Conservation (phyloP, 176 grass and related monocot species). For the Oryza meyeriana region DNA sequence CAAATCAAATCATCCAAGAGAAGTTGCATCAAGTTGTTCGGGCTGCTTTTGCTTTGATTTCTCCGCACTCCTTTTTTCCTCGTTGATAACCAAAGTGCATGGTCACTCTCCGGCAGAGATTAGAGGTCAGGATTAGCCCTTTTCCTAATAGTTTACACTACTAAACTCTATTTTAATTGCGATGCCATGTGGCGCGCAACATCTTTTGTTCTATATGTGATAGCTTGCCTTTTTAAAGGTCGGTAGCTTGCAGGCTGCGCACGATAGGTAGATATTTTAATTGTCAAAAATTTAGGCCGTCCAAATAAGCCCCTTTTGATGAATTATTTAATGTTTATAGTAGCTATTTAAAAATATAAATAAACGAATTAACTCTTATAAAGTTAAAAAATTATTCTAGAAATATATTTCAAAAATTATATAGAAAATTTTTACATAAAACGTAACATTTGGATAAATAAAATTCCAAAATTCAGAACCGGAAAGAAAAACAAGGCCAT, state of each 20-base stretch:
- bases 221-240: not conserved
- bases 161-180: not conserved
- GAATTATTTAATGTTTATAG: too few relatives aligned
- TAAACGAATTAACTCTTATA: too few relatives aligned
- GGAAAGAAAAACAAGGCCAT: too few relatives aligned
- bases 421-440: too few relatives aligned
- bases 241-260: not conserved
- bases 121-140: too few relatives aligned
- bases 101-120: not conserved
- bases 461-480: too few relatives aligned
- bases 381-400: too few relatives aligned
- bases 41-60: not conserved
- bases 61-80: not conserved
- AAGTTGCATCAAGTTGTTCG: not conserved
- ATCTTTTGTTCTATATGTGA: not conserved
- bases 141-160: too few relatives aligned
- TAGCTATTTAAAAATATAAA: too few relatives aligned
- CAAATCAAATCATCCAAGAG: not conserved
- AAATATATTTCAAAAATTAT: too few relatives aligned
- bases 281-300: not conserved
- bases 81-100: not conserved
- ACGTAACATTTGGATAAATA: too few relatives aligned
- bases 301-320: too few relatives aligned
- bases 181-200: not conserved
- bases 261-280: not conserved